Evolutionary conservation across 306 rosid species (phyloP), one percentile per base, ranked within the genome.

Genomic region (Gynostemma pentaphyllum): DNA sequence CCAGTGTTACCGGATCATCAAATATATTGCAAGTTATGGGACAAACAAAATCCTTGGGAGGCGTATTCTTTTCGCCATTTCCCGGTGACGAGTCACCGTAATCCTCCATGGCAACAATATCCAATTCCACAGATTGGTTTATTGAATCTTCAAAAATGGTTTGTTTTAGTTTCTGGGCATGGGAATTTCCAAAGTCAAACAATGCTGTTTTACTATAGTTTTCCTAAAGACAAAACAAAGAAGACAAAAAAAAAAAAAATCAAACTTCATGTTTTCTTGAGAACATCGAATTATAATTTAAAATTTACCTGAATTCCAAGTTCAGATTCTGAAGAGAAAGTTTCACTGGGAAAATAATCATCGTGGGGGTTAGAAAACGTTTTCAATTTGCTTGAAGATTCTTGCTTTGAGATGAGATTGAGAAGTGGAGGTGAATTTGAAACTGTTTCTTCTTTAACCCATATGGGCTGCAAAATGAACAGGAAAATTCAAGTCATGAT

Each of bases 1-100:
- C 96, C 36, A 92, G 86, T 36, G 98, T 92, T 66, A 92, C 98
- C 0, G 98, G 98, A 70, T 92, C 98, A 71, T 88, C 80, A 80
- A 91, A 91, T 16, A 91, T 62, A 72, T 85, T 79, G 75, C 90
- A 83, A 16, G 96, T 92, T 60, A 86, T 92, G 60, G 98, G 95
- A 70, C 98, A 92, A 30, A 88, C 90, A 68, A 86, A 88, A 73
- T 92, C 96, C 77, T 92, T 84, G 15, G 96, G 92, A 68, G 88
- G 83, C 28, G 83, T 57, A 28, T 69, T 68, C 48, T 79, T 89
- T 55, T 75, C 87, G 49, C 32, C 74, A 50, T 76, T 83, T 49
- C 34, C 74, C 52, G 75, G 62, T 11, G 64, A 73, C 7, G 55
- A 72, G 74, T 30, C 81, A 37, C 68, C 80, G 41, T 41, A 74